Percentiles rank a stretch among this genome's conserved stretches.
phyloP scores from a whole-genome alignment of 169 alveolate genomes.

The Plasmodium malariae region DNA sequence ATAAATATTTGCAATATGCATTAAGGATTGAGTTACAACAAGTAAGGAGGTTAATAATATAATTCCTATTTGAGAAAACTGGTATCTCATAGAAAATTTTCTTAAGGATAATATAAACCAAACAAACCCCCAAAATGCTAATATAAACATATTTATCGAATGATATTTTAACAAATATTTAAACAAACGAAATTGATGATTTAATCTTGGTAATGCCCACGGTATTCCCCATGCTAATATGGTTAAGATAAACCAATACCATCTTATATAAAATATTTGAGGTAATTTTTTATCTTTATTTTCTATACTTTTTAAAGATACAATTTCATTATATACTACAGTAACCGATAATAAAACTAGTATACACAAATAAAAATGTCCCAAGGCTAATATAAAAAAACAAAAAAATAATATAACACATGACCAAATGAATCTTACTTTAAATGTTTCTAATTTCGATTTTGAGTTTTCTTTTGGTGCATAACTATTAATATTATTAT shows the following conservation, averaged over 20 bases:
- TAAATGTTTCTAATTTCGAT: constrained; percentile 35
- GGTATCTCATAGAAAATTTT: constrained; percentile 92
- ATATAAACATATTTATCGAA: constrained; percentile 89
- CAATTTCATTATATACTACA: constrained; percentile 81
- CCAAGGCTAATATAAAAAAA: constrained; percentile 89
- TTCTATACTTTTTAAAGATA: constrained; percentile 61
- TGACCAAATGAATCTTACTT: constrained; percentile 86
- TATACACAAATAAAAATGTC: constrained; percentile 92
- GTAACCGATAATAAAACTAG: constrained; percentile 85
- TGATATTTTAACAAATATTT: constrained; percentile 90
- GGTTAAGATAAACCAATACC: constrained; percentile 73
- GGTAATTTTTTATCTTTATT: constrained; percentile 68
- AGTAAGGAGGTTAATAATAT: constrained; percentile 82
- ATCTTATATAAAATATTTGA: constrained; percentile 60
- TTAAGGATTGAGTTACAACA: constrained; percentile 83
- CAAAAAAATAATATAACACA: constrained; percentile 84
- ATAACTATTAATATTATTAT: background rate
- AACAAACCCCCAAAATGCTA: constrained; percentile 92
- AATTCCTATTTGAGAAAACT: constrained; percentile 94
- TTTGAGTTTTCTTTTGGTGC: background rate
- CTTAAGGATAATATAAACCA: constrained; percentile 93
- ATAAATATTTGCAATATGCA: constrained; percentile 93
- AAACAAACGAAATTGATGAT: constrained; percentile 62
- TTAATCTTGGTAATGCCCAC: constrained; percentile 86
- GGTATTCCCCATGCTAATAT: constrained; percentile 80